phyloP scores from a whole-genome alignment of 2,329 filamentous ascomycete genomes.

The Cladosporium sp. region DNA sequence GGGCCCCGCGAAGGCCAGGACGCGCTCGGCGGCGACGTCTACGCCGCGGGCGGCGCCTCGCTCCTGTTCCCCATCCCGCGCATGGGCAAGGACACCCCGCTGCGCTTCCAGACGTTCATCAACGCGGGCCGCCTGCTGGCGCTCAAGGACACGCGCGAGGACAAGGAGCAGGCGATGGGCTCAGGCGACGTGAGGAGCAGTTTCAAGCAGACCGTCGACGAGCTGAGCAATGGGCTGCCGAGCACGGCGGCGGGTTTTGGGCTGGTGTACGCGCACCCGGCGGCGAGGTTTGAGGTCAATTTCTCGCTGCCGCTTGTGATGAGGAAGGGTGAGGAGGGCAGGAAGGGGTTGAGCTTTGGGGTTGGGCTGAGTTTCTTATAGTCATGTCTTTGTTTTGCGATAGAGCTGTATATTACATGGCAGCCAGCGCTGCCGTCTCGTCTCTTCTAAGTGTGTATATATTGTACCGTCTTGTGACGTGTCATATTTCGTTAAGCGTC shows the following conservation, averaged over 20 bases:
- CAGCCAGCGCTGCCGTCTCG: not conserved
- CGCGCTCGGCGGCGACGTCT: slow-evolving; percentile 84
- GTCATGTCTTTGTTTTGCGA: not conserved
- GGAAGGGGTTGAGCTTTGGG: slow-evolving; percentile 92
- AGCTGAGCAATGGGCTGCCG: slow-evolving; percentile 69
- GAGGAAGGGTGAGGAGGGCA: slow-evolving; percentile 74
- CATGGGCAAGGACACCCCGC: slow-evolving; percentile 72
- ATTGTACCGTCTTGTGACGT: no score
- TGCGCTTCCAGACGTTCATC: slow-evolving; percentile 83
- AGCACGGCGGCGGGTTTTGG: slow-evolving; percentile 83
- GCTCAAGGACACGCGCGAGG: slow-evolving; percentile 47
- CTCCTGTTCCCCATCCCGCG: slow-evolving; percentile 79
- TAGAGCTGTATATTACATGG: not conserved
- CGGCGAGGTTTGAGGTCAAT: slow-evolving; percentile 91
- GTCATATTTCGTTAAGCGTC: no score
- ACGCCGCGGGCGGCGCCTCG: slow-evolving; percentile 81
- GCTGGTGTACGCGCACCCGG: slow-evolving; percentile 88
- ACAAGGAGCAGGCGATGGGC: slow-evolving; percentile 42
- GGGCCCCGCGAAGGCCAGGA: slow-evolving; percentile 82
- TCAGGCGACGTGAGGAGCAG: slow-evolving; percentile 47
- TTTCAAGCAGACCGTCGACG: slow-evolving; percentile 58
- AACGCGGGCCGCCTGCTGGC: slow-evolving; percentile 83
- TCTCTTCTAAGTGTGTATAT: not conserved
- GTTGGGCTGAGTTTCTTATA: slow-evolving; percentile 95
- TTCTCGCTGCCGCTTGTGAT: slow-evolving; percentile 82